Percentiles rank a stretch among this genome's conserved stretches.
These are phyloP conservation scores for Dendrocalamus sinicus DNA, from an alignment of 176 grass and related monocot species.

Conservation along the genomic window DNA sequence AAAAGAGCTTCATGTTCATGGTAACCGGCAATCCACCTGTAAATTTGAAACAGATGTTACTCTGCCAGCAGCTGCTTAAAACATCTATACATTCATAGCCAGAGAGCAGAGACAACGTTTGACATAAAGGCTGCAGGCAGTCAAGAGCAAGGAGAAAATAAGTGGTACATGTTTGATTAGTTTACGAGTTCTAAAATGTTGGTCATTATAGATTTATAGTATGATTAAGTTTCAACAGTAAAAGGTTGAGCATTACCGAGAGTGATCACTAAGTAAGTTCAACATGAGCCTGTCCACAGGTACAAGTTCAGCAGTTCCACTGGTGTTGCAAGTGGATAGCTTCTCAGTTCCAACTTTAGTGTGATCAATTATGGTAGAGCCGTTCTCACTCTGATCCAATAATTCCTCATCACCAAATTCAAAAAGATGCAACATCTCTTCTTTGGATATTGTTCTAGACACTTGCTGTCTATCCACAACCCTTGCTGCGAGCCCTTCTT, in stretches of 20 bases:
- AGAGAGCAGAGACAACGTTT: neutral
- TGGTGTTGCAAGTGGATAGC: constrained; percentile 35
- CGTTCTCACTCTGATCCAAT: constrained; percentile 53
- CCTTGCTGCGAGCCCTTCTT: constrained; percentile 97
- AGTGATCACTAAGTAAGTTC: constrained; percentile 71
- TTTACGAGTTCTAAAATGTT: neutral
- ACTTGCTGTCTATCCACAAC: constrained; percentile 97
- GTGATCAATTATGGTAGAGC: constrained; percentile 29
- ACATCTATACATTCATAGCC: constrained; percentile 11
- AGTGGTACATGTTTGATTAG: neutral
- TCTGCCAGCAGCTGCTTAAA: constrained; percentile 1
- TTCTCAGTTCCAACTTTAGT: constrained; percentile 42
- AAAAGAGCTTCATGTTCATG: constrained; percentile 96
- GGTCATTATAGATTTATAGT: neutral
- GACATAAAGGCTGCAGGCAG: neutral
- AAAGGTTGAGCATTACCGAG: constrained; percentile 59
- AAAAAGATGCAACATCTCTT: constrained; percentile 95
- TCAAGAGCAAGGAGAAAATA: constrained; percentile 18
- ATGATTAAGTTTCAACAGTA: constrained; percentile 12
- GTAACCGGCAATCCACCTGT: constrained; percentile 91
- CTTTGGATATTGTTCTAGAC: constrained; percentile 97
- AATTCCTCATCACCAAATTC: constrained; percentile 95
- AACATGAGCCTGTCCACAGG: constrained; percentile 73
- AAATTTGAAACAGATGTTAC: constrained; percentile 40
- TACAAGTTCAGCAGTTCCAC: constrained; percentile 43